These are phyloP conservation scores for Fraxinus excelsior DNA, from an alignment of 257 asterid genomes.

Conservation along the genomic window DNA sequence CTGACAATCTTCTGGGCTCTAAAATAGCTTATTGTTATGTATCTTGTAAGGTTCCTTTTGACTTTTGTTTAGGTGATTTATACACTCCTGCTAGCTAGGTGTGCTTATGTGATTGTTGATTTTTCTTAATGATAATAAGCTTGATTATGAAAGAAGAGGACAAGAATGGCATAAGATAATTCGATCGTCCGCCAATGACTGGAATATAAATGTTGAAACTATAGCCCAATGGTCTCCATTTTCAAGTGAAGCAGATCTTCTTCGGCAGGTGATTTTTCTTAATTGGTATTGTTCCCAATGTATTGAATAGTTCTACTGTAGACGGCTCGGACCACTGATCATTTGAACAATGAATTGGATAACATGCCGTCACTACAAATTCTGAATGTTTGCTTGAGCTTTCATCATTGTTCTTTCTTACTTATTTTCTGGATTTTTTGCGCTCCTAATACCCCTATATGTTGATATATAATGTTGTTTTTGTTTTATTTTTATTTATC, in stretches of 20 bases:
- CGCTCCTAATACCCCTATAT: not conserved
- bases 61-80: not conserved
- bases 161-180: constrained; percentile 42
- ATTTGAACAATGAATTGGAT: not conserved
- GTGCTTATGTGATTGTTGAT: constrained; percentile 19
- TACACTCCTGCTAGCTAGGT: constrained; percentile 15
- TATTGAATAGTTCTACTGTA: not conserved
- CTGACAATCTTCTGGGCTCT: not conserved
- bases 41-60: not conserved
- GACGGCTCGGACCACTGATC: not conserved
- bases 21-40: not conserved
- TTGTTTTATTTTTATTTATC: not conserved
- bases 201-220: constrained; percentile 67
- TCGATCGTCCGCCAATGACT: constrained; percentile 50
- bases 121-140: constrained; percentile 38
- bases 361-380: not conserved
- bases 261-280: constrained; percentile 60
- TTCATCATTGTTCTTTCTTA: not conserved
- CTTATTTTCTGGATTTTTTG: not conserved
- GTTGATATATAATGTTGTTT: not conserved
- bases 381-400: not conserved
- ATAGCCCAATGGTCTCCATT: constrained; percentile 91
- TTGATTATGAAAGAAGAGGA: constrained; percentile 60
- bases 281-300: constrained; percentile 11
- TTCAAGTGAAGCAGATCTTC: constrained; percentile 84